Evolutionary conservation across 768 basidiomycete species (phyloP), one percentile per base, ranked within the genome.

Genomic region (Lentinula edodes): DNA sequence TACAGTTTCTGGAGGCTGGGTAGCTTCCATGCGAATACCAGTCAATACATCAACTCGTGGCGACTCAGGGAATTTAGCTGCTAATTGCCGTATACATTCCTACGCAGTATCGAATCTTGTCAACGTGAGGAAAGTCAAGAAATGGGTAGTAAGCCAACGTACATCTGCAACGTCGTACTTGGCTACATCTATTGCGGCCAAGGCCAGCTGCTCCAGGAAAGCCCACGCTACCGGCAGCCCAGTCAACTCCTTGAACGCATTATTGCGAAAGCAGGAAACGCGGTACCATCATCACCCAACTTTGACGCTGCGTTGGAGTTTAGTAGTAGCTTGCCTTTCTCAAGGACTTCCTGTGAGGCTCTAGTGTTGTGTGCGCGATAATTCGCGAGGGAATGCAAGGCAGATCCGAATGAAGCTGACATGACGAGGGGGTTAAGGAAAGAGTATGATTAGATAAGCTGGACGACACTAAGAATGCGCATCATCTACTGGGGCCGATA

Each of bases 111-210:
- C 46, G 20, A 45, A 69, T 65, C 61, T 66, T 64, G 68, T 68
- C 60, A 71, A 71, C 63, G 66, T 69, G 66, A 68, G 69, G 61
- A 61, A 45, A 48, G 43, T 41, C 36, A 59, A 16, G 58, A 56
- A 36, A 43, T 46, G 16, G 39, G 54, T 52, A 28, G 34, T 36
- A 59, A 35, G 52, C 39, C 46, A 10, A 77, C 83, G 63, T 72
- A 94, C 93, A 71, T 92, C 84, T 32, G 93, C 90, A 36, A 92
- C 75, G 54, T 90, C 86, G 28, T 86, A 62, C 57, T 86, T 77
- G 32, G 89, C 91, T 12, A 88, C 75, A 65, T 95, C 92, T 55
- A 93, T 75, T 3, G 93, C 81, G 3, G 94, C 91, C 53, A 92
- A 72, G 2, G 85, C 81, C 2, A 94, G 78, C 67, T 94, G 91